Evolutionary conservation across 2,329 filamentous ascomycete species (phyloP).

Genomic region (Tolypocladium ovalisporum): DNA sequence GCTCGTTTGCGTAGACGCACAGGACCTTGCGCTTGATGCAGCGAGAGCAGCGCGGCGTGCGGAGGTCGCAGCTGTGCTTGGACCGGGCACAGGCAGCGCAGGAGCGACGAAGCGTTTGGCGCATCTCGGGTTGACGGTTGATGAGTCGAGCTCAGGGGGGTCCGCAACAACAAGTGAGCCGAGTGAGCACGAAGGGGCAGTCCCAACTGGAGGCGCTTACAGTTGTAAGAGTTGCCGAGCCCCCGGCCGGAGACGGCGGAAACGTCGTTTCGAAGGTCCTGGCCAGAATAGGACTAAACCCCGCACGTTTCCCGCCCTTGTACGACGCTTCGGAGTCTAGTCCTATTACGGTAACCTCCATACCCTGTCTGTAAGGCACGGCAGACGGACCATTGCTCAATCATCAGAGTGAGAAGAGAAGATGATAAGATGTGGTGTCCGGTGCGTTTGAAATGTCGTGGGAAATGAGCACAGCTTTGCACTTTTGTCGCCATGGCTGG

Average conservation of each 20-base stretch:
- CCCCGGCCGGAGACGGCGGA: neutral
- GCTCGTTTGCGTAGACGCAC: slow-evolving; percentile 45
- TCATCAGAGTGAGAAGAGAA: neutral
- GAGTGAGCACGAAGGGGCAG: neutral
- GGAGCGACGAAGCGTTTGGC: slow-evolving; percentile 43
- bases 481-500: neutral
- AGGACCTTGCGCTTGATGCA: slow-evolving; percentile 35
- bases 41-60: slow-evolving; percentile 41
- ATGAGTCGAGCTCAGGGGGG: neutral
- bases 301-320: slow-evolving; percentile 5
- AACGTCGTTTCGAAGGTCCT: neutral
- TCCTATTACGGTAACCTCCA: slow-evolving; percentile 7
- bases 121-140: slow-evolving; percentile 26
- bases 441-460: neutral
- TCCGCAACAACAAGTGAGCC: neutral
- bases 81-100: slow-evolving; percentile 44
- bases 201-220: neutral
- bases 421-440: too few species aligned
- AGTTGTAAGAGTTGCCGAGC: neutral
- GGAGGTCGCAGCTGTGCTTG: slow-evolving; percentile 45
- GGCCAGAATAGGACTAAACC: slow-evolving; percentile 18
- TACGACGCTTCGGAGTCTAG: slow-evolving; percentile 21
- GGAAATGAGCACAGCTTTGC: neutral
- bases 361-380: neutral
- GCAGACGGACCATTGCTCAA: neutral